These are phyloP conservation scores for Fragilariopsis cylindrus DNA, from an alignment of 108 stramenopile genomes.

Conservation along the genomic window DNA sequence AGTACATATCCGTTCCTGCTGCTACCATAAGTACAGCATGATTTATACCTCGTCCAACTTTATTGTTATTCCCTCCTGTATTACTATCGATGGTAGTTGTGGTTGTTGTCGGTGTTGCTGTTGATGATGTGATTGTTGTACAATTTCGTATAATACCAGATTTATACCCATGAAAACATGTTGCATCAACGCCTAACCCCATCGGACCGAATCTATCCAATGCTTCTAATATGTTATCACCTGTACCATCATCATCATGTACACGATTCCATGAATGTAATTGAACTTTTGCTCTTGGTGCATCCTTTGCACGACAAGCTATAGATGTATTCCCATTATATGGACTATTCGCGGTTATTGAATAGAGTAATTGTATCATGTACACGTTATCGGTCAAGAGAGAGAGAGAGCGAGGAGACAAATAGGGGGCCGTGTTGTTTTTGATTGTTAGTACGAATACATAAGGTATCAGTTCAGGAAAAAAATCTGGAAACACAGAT, in stretches of 20 bases:
- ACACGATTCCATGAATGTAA: neutral
- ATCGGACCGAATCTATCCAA: neutral
- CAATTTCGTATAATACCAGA: neutral
- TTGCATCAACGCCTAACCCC: neutral
- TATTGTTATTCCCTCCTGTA: no score
- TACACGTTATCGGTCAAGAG: no score
- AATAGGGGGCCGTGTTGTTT: no score
- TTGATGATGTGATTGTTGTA: neutral
- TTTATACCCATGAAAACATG: neutral
- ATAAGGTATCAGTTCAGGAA: neutral
- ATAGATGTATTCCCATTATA: neutral
- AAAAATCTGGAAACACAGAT: neutral
- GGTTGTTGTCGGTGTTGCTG: no score
- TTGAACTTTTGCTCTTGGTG: neutral
- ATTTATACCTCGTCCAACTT: neutral
- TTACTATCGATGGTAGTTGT: no score
- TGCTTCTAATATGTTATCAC: neutral
- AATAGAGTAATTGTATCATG: no score
- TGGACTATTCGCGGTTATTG: neutral
- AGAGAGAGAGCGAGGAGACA: no score
- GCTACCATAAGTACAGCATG: neutral
- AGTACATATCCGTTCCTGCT: neutral
- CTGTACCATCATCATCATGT: neutral
- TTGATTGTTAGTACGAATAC: neutral
- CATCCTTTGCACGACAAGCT: neutral